Conservation (phyloP, 441 rosid genomes). For the Gossypium davidsonii region DNA sequence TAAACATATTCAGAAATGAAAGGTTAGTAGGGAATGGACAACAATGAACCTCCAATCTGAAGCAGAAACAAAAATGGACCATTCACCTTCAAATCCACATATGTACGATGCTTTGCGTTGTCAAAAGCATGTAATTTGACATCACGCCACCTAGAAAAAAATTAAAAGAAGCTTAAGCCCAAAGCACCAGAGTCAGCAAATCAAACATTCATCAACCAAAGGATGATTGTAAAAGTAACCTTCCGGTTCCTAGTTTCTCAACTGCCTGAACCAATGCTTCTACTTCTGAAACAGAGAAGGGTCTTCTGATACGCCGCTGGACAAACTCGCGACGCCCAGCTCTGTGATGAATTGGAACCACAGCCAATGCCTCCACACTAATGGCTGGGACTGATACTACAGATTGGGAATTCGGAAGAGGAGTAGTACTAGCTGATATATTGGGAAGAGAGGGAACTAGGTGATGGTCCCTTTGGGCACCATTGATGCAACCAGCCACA, state of each 20-base stretch:
- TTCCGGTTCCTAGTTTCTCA: constrained; percentile 82
- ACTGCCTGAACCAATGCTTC: constrained; percentile 69
- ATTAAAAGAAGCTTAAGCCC: not conserved
- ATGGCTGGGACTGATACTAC: constrained; percentile 31
- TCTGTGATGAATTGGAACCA: constrained; percentile 46
- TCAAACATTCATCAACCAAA: not conserved
- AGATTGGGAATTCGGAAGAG: constrained; percentile 33
- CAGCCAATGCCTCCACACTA: constrained; percentile 36
- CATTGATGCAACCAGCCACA: constrained; percentile 5
- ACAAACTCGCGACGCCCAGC: constrained; percentile 38
- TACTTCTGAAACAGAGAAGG: constrained; percentile 70
- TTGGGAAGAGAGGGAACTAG: constrained; percentile 18
- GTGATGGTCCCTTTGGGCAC: constrained; percentile 25
- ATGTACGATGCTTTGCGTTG: constrained; percentile 60
- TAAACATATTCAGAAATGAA: too few species aligned
- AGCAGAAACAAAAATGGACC: not conserved
- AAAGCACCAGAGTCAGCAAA: not conserved
- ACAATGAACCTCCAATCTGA: too few species aligned
- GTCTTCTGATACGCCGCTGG: constrained; percentile 65
- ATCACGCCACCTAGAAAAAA: constrained; percentile 60
- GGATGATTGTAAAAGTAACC: constrained; percentile 27
- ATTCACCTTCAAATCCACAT: constrained; percentile 74
- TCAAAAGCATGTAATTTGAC: constrained; percentile 63
- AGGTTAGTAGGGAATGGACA: too few species aligned
- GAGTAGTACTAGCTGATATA: constrained; percentile 20